Percentiles rank a stretch among this genome's conserved stretches.
These are phyloP conservation scores for Marasmius oreades DNA, from an alignment of 1,284 basidiomycete species.

Conservation along the genomic window DNA sequence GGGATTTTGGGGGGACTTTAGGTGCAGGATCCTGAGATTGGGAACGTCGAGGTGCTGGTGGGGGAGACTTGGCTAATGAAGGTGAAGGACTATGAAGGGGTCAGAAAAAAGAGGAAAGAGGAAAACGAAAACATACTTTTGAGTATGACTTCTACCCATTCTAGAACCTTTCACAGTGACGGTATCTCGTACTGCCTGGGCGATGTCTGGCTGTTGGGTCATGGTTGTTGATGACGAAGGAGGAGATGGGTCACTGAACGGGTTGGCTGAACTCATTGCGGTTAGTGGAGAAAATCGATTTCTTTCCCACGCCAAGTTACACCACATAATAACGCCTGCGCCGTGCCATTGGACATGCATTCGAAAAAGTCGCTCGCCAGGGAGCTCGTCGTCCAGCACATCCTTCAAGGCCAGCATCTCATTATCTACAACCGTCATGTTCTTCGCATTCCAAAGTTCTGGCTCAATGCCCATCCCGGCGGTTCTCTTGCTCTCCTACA, in stretches of 20 bases:
- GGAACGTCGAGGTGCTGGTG: conserved; percentile 48
- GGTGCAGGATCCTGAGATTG: conserved; percentile 66
- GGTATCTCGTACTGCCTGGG: conserved; percentile 64
- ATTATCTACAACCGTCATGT: conserved; percentile 79
- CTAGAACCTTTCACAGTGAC: conserved; percentile 46
- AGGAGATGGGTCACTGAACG: conserved; percentile 2
- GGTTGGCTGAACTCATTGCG: conserved; percentile 3
- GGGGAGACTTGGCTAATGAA: conserved; percentile 27
- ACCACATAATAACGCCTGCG: neutral
- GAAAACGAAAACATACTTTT: conserved; percentile 9
- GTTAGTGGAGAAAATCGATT: neutral
- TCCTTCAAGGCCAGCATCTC: conserved; percentile 76
- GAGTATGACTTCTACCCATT: conserved; percentile 13
- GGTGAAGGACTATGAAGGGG: conserved; percentile 21
- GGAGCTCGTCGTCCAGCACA: conserved; percentile 59
- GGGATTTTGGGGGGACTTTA: conserved; percentile 42
- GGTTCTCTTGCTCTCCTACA: conserved; percentile 90
- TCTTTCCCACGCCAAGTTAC: neutral
- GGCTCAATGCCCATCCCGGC: conserved; percentile 89
- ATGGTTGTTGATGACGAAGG: neutral
- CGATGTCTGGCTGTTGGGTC: conserved; percentile 40
- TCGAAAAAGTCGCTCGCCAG: conserved; percentile 38
- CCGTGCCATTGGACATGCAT: neutral
- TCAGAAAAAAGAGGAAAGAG: conserved; percentile 13
- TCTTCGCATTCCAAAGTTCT: conserved; percentile 77